Evolutionary conservation across 2,329 filamentous ascomycete genomes (phyloP).

Genomic region (Xylariaceae sp.): DNA sequence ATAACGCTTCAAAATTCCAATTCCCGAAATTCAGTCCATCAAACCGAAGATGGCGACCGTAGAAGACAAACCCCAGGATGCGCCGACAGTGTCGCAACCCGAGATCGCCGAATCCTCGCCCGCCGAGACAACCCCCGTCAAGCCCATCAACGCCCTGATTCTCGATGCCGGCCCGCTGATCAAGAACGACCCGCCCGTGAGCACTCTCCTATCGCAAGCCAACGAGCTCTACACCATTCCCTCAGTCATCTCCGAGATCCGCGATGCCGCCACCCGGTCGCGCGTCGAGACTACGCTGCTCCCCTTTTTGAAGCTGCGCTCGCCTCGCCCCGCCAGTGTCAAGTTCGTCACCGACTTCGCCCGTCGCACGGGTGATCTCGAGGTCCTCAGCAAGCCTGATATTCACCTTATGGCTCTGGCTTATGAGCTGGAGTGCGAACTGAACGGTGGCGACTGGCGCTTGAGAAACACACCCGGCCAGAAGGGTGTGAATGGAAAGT

Average conservation of each 20-base stretch:
- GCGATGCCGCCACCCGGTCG: constrained; percentile 73
- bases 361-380: constrained; percentile 79
- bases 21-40: not conserved
- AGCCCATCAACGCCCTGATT: constrained; percentile 80
- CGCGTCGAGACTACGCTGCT: constrained; percentile 78
- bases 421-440: constrained; percentile 91
- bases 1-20: not conserved
- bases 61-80: constrained; percentile 11
- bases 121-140: constrained; percentile 12
- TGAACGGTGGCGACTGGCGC: constrained; percentile 84
- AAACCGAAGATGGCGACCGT: constrained; percentile 11
- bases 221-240: constrained; percentile 78
- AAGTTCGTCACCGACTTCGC: constrained; percentile 80
- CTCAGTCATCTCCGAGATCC: constrained; percentile 80
- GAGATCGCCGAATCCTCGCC: not conserved
- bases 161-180: constrained; percentile 91
- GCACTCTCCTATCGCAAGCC: constrained; percentile 71
- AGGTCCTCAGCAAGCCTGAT: constrained; percentile 84
- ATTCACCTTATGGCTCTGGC: constrained; percentile 82
- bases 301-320: constrained; percentile 76
- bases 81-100: constrained; percentile 12
- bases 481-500: constrained; percentile 67
- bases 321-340: constrained; percentile 69
- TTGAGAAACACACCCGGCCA: constrained; percentile 74
- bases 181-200: constrained; percentile 83